Conservation (phyloP, 345 rosid genomes). For the Aethionema arabicum region DNA sequence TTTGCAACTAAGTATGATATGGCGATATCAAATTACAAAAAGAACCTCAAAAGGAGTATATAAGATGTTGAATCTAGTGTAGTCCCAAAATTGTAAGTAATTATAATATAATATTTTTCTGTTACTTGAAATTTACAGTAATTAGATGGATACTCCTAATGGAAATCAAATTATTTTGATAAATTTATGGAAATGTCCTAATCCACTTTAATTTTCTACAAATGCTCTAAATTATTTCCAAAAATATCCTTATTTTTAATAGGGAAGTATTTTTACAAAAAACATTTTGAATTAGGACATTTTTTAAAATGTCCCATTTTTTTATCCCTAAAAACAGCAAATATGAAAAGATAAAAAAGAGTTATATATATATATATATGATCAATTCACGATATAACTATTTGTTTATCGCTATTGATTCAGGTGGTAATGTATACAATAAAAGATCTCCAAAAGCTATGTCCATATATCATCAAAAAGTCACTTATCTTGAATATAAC, state of each 20-base stretch:
- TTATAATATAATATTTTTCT: not conserved
- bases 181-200: no score
- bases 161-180: not conserved
- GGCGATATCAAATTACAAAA: constrained; percentile 1
- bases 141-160: not conserved
- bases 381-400: not conserved
- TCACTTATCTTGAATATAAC: constrained; percentile 43
- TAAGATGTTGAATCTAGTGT: no score
- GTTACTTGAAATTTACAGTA: not conserved
- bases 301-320: no score
- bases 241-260: no score
- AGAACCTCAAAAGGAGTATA: no score
- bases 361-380: constrained; percentile 6
- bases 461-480: constrained; percentile 52
- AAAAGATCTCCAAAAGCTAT: constrained; percentile 57
- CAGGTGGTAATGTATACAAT: constrained; percentile 67
- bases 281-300: no score
- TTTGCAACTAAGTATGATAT: constrained; percentile 20
- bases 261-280: no score
- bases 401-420: not conserved
- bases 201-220: no score
- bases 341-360: no score
- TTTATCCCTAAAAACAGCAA: no score
- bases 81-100: no score
- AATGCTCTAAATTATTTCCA: no score